Conservation (phyloP, 176 grass and related monocot species). For the Carex kokanica region DNA sequence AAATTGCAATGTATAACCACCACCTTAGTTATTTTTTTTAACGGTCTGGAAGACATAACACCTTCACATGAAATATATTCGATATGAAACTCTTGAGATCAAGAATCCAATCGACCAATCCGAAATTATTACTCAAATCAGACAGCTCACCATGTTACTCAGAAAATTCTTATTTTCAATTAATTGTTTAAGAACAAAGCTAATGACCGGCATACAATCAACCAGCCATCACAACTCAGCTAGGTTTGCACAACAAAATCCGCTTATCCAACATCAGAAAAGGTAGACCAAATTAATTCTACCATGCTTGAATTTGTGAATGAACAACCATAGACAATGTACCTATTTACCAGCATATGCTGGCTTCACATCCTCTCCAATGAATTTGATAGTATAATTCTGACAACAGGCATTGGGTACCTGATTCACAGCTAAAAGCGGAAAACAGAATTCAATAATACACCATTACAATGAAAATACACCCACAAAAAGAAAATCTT, state of each 20-base stretch:
- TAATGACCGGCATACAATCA: background rate
- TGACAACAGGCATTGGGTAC: background rate
- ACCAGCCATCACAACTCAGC: background rate
- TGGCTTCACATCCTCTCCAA: background rate
- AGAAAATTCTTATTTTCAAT: background rate
- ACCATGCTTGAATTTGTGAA: background rate
- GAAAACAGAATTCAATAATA: conserved; percentile 12
- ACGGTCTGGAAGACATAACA: no score
- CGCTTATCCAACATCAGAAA: background rate
- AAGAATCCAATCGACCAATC: background rate
- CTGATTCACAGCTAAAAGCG: background rate
- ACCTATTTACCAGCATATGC: background rate
- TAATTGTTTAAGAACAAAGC: background rate
- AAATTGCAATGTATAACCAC: background rate
- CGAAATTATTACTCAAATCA: background rate
- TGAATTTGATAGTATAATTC: conserved; percentile 6
- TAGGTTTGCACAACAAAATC: background rate
- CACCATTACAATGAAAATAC: background rate
- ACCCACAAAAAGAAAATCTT: background rate
- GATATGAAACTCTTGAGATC: background rate
- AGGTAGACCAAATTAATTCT: background rate
- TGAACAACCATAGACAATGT: background rate
- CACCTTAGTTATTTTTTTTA: background rate
- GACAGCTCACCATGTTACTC: background rate
- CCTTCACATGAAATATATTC: background rate